Evolutionary conservation across 371 early-diverging fungal species (phyloP).

Genomic region (Circinella umbellata): DNA sequence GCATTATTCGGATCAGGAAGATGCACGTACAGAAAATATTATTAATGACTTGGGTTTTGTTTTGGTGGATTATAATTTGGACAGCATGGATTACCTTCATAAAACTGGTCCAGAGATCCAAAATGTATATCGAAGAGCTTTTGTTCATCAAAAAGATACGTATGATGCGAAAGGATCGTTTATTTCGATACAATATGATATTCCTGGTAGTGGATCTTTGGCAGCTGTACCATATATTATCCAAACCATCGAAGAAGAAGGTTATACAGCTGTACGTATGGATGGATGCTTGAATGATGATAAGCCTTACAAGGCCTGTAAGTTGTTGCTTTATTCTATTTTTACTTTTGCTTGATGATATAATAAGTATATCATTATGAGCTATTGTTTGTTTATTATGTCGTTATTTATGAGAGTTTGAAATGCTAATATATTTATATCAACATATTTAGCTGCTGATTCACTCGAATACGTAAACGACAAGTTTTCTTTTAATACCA

Average conservation of each 20-base stretch:
- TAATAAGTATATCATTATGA: no score
- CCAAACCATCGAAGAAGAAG: conserved; percentile 50
- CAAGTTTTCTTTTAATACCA: conserved; percentile 42
- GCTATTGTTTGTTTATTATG: no score
- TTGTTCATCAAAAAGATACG: conserved; percentile 47
- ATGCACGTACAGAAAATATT: conserved; percentile 40
- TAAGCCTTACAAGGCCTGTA: conserved; percentile 53
- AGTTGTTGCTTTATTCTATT: not conserved
- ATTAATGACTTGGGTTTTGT: conserved; percentile 47
- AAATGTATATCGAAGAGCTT: conserved; percentile 39
- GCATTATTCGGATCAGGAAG: conserved; percentile 42
- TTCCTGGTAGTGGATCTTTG: conserved; percentile 49
- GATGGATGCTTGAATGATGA: conserved; percentile 58
- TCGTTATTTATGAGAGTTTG: not conserved
- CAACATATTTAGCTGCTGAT: conserved; percentile 22
- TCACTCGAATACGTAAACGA: conserved; percentile 38
- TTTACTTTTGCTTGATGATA: no score
- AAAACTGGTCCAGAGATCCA: conserved; percentile 38
- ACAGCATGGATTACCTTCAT: conserved; percentile 49
- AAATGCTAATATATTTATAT: no score
- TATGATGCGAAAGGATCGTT: conserved; percentile 57
- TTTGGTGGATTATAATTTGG: conserved; percentile 53
- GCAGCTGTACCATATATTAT: conserved; percentile 43
- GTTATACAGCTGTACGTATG: conserved; percentile 56
- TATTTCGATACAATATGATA: conserved; percentile 51